Conservation (phyloP, 2,329 filamentous ascomycete species). For the Cercospora sp. region DNA sequence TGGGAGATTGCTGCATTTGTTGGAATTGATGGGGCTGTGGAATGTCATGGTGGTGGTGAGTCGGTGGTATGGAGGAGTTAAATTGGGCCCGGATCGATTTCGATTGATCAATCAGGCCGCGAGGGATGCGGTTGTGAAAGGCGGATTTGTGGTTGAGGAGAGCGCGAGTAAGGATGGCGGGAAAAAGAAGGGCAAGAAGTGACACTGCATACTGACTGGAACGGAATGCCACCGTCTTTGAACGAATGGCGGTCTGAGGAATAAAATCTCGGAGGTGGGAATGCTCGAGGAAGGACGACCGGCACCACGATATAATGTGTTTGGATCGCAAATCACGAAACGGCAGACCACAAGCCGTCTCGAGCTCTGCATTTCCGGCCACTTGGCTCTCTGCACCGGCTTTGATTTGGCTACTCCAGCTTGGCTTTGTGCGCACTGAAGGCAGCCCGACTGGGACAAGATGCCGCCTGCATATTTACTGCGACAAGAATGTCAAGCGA, state of each 20-base stretch:
- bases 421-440: neutral
- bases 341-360: neutral
- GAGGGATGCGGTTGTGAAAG: slow-evolving; percentile 78
- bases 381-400: neutral
- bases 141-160: slow-evolving; percentile 63
- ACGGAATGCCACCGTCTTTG: neutral
- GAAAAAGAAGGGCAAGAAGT: slow-evolving; percentile 31
- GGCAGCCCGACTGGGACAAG: neutral
- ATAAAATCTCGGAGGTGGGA: neutral
- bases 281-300: neutral
- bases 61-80: slow-evolving; percentile 91
- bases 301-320: neutral
- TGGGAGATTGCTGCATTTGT: slow-evolving; percentile 77
- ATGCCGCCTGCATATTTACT: neutral
- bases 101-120: slow-evolving; percentile 85
- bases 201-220: neutral
- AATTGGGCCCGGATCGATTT: slow-evolving; percentile 85
- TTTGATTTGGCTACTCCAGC: neutral
- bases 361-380: neutral
- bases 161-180: slow-evolving; percentile 37
- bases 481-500: neutral
- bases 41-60: slow-evolving; percentile 90
- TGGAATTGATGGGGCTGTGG: slow-evolving; percentile 95
- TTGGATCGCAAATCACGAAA: neutral
- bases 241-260: neutral